A percentile compares a stretch with the other conserved stretches of the same genome.
phyloP scores from a whole-genome alignment of 2,329 filamentous ascomycete genomes.

The Neonectria hederae region DNA sequence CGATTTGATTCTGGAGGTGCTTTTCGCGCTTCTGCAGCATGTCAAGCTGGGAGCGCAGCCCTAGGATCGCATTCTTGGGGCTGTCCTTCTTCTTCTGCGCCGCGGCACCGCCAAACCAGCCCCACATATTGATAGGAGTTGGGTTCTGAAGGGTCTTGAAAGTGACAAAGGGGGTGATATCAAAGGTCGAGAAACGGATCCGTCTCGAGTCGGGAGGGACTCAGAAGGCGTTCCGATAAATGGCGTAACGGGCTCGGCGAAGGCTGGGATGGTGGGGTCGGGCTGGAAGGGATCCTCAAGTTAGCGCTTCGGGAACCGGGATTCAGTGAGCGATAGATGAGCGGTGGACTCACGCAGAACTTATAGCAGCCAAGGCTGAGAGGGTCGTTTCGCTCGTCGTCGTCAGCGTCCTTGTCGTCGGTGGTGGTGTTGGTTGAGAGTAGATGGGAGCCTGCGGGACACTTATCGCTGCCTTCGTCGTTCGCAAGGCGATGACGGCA shows the following conservation, averaged over 20 bases:
- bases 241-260: slow-evolving; percentile 38
- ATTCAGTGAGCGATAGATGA: slow-evolving; percentile 2
- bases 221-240: slow-evolving; percentile 31
- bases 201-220: slow-evolving; percentile 22
- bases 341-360: slow-evolving; percentile 9
- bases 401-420: slow-evolving; percentile 35
- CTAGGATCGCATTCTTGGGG: slow-evolving; percentile 95
- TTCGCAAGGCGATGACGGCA: slow-evolving; percentile 47
- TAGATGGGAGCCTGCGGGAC: slow-evolving; percentile 37
- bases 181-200: slow-evolving; percentile 26
- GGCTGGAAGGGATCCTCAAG: slow-evolving; percentile 31
- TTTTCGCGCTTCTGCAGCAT: slow-evolving; percentile 98
- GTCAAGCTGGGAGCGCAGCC: slow-evolving; percentile 86
- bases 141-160: slow-evolving; percentile 11
- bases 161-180: slow-evolving; percentile 6
- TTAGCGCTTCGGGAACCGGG: slow-evolving; percentile 7
- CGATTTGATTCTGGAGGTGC: slow-evolving; percentile 90
- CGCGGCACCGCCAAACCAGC: slow-evolving; percentile 89
- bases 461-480: slow-evolving; percentile 45
- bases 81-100: slow-evolving; percentile 90
- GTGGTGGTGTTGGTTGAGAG: slow-evolving; percentile 28
- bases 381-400: slow-evolving; percentile 18
- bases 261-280: slow-evolving; percentile 40
- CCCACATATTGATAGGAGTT: slow-evolving; percentile 66
- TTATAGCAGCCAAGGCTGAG: neutral